A percentile compares a stretch with the other conserved stretches of the same genome.
Conservation (phyloP, 805 yeast species). For the Kodamaea lidongshanica region DNA sequence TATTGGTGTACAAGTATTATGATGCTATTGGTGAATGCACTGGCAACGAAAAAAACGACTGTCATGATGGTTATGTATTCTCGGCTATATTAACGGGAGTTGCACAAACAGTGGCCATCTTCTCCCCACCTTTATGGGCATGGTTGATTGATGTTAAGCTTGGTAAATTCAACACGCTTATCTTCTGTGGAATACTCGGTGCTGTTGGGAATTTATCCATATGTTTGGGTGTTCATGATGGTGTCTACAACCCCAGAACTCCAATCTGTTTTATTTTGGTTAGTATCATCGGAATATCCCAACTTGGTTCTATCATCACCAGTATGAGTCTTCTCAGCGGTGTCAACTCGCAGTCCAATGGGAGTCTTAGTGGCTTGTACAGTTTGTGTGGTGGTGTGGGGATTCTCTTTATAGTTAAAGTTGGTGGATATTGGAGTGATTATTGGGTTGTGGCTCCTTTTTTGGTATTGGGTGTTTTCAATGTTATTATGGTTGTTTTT, state of each 20-base stretch:
- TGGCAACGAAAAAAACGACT: slow-evolving; percentile 26
- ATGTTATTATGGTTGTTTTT: slow-evolving; percentile 18
- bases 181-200: slow-evolving; percentile 40
- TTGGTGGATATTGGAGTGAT: slow-evolving; percentile 61
- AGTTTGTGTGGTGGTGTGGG: slow-evolving; percentile 68
- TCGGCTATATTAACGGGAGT: slow-evolving; percentile 68
- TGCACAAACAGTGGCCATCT: slow-evolving; percentile 51
- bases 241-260: slow-evolving; percentile 30
- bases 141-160: slow-evolving; percentile 41
- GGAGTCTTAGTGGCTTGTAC: slow-evolving; percentile 65
- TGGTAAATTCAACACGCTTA: slow-evolving; percentile 25
- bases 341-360: slow-evolving; percentile 41
- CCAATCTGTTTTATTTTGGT: slow-evolving; percentile 36
- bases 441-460: slow-evolving; percentile 55
- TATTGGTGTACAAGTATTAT: slow-evolving; percentile 54
- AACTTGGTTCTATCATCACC: slow-evolving; percentile 54
- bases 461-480: slow-evolving; percentile 41
- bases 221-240: slow-evolving; percentile 12
- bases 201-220: slow-evolving; percentile 34
- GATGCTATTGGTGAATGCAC: slow-evolving; percentile 45
- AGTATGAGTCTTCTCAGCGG: slow-evolving; percentile 53
- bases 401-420: slow-evolving; percentile 48
- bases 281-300: slow-evolving; percentile 48
- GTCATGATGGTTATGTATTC: slow-evolving; percentile 58
- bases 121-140: slow-evolving; percentile 63